Conservation (phyloP, 2,329 filamentous ascomycete genomes). For the Talaromyces sp. region DNA sequence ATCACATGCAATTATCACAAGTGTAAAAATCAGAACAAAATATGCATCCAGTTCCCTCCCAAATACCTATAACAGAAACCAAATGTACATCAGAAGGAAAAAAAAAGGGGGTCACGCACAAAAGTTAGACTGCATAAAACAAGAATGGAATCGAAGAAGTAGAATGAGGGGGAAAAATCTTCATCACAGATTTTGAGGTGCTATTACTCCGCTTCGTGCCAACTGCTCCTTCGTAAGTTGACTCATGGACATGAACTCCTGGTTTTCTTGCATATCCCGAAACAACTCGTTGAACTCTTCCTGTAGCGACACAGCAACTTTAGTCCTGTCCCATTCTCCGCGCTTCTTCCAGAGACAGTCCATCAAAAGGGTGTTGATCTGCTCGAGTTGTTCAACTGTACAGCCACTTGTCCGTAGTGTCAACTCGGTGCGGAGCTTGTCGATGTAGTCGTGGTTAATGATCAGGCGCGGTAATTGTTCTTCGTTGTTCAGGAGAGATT, state of each 20-base stretch:
- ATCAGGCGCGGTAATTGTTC: constrained; percentile 26
- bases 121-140: constrained; percentile 8
- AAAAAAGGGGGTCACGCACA: neutral
- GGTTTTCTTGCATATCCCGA: constrained; percentile 53
- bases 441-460: constrained; percentile 49
- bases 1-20: neutral
- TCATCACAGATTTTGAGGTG: neutral
- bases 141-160: constrained; percentile 7
- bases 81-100: constrained; percentile 12
- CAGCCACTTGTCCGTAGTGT: constrained; percentile 67
- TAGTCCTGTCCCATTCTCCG: constrained; percentile 75
- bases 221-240: constrained; percentile 31
- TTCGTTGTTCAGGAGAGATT: constrained; percentile 32
- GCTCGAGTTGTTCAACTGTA: constrained; percentile 89
- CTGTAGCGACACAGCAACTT: constrained; percentile 60
- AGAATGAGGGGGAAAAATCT: too few species aligned
- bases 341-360: constrained; percentile 77
- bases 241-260: constrained; percentile 34
- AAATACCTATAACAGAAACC: neutral
- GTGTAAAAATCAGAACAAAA: constrained; percentile 4
- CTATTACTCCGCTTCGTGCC: constrained; percentile 24
- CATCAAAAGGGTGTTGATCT: constrained; percentile 88
- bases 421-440: constrained; percentile 57
- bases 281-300: constrained; percentile 68
- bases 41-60: constrained; percentile 6